Percentiles rank a stretch among this genome's conserved stretches.
These are phyloP conservation scores for Harringtonia lauricola DNA, from an alignment of 2,329 filamentous ascomycete genomes.

Conservation along the genomic window DNA sequence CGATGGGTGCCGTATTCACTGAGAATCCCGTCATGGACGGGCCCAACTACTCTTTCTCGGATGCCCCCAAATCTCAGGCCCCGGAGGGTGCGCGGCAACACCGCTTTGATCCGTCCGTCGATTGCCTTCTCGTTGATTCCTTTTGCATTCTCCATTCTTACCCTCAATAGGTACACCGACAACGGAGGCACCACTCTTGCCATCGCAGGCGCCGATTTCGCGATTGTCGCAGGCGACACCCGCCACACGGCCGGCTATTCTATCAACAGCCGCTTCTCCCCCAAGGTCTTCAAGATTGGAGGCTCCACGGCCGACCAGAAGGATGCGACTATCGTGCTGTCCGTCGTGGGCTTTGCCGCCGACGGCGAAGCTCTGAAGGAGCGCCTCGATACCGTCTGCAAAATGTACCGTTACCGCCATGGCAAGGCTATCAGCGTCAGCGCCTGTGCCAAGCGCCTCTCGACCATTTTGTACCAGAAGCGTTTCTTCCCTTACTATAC, in stretches of 20 bases:
- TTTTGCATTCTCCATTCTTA: background rate
- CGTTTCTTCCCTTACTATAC: conserved; percentile 99
- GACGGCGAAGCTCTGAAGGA: conserved; percentile 92
- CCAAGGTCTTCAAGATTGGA: conserved; percentile 96
- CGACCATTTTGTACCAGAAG: conserved; percentile 92
- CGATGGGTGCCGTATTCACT: conserved; percentile 57
- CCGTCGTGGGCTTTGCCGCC: conserved; percentile 90
- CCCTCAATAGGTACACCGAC: conserved; percentile 84
- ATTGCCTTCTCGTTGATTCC: background rate
- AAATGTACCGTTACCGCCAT: conserved; percentile 98
- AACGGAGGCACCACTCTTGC: conserved; percentile 95
- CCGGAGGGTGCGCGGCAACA: conserved; percentile 55
- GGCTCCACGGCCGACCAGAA: conserved; percentile 78
- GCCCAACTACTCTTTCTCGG: conserved; percentile 58
- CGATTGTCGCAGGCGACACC: conserved; percentile 95
- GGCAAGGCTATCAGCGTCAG: conserved; percentile 92
- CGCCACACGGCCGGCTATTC: conserved; percentile 93
- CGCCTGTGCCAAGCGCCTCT: conserved; percentile 88
- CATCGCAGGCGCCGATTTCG: conserved; percentile 87
- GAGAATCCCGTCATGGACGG: conserved; percentile 59
- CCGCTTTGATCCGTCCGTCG: conserved; percentile 82
- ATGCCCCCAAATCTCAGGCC: conserved; percentile 40
- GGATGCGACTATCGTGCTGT: conserved; percentile 78
- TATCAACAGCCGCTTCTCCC: conserved; percentile 93
- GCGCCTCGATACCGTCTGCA: conserved; percentile 86